Conservation (phyloP, 495 filamentous ascomycete species). For the Lasiosphaeris hirsuta region DNA sequence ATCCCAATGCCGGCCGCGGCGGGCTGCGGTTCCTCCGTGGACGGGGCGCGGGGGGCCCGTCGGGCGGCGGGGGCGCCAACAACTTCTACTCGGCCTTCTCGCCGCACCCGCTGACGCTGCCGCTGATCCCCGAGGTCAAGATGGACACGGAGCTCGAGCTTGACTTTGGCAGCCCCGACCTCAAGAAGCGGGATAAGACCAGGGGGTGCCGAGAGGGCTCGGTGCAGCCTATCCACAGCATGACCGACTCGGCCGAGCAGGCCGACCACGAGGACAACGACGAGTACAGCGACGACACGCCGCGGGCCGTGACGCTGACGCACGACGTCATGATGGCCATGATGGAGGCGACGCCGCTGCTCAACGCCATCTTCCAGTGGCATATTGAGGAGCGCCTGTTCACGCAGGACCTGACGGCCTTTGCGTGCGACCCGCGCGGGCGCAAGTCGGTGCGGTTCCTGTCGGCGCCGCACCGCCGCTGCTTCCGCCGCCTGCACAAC, state of each 20-base stretch:
- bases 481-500: constrained; percentile 5
- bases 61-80: too few relatives aligned
- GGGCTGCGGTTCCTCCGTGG: too few relatives aligned
- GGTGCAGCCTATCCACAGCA: background rate
- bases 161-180: background rate
- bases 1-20: too few relatives aligned
- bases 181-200: too few relatives aligned
- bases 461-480: background rate
- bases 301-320: constrained; percentile 4
- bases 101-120: background rate
- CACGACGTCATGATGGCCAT: background rate
- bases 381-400: constrained; percentile 4
- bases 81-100: background rate
- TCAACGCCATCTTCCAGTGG: background rate
- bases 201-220: too few relatives aligned
- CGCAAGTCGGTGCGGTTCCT: background rate
- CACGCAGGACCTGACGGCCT: constrained; percentile 4
- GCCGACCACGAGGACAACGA: constrained; percentile 2
- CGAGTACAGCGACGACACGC: background rate
- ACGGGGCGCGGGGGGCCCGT: too few relatives aligned
- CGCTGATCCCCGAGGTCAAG: background rate
- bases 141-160: background rate
- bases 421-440: constrained; percentile 5
- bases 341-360: background rate
- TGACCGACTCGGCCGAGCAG: background rate